Evolutionary conservation across 495 filamentous ascomycete species (phyloP), one percentile per base, ranked within the genome.

Genomic region (Neurospora sp.): DNA sequence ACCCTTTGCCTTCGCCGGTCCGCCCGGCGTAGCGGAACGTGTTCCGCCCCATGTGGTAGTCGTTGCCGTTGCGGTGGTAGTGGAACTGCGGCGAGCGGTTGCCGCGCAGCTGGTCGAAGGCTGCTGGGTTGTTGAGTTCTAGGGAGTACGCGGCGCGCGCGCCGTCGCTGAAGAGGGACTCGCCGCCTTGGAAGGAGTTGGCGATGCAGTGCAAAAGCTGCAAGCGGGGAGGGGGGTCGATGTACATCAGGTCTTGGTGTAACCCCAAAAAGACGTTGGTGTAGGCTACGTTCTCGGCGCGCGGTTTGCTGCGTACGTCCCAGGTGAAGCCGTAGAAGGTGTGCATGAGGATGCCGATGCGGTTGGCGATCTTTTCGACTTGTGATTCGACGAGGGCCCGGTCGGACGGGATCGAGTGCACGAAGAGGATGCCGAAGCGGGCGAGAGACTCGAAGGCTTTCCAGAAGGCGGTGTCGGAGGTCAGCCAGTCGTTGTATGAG

Each of bases 181-280:
- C 89, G 71, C 95, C 95, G 1, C 94, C 93, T 0, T 88, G 83
- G 76, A 88, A 89, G 1, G 87, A 88, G 78, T 94, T 94, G 74
- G 90, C 84, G 27, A 97, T 81, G 76, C 94, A 97, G 80, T 97
- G 95, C 6, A 98, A 86, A 20, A 97, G 83, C 82, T 98, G 95
- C 72, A 93, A 86, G 23, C 89, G 88, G 1, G 95, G 95, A 10
- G 93, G 88, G 35, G 92, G 88, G 16, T 86, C 83, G 85, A 95
- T 91, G 84, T 98, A 98, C 78, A 97, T 86, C 38, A 97, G 87
- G 77, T 98, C 95, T 91, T 97, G 95, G 81, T 98, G 95, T 44
- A 96, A 88, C 20, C 91, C 92, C 2, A 97, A 89, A 76, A 89
- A 89, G 59, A 89, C 84, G 78, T 84, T 89, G 5, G 94, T 97